A percentile compares a stretch with the other conserved stretches of the same genome.
Conservation (phyloP, 192 early-diverging fungal species). For the Obelidium mucronatum region DNA sequence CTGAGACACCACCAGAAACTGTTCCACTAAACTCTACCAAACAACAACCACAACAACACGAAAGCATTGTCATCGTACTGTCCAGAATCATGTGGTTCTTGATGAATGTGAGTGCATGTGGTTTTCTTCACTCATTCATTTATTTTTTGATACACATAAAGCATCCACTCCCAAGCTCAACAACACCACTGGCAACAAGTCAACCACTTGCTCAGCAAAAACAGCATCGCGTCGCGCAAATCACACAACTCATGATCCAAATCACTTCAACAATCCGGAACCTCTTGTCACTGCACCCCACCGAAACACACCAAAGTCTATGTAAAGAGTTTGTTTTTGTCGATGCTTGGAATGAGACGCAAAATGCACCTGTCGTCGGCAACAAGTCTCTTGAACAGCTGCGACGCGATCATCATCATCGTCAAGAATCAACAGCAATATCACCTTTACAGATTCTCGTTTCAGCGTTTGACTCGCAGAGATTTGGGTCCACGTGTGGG, state of each 20-base stretch:
- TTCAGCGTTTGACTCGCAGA: too few species aligned
- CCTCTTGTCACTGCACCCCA: slow-evolving; percentile 15
- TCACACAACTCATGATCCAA: slow-evolving; percentile 39
- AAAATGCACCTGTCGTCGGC: too few species aligned
- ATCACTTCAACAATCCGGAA: slow-evolving; percentile 45
- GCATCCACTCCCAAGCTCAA: not conserved
- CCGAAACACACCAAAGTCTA: not conserved
- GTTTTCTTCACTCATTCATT: not conserved
- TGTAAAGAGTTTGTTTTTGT: too few species aligned
- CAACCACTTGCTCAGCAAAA: slow-evolving; percentile 8
- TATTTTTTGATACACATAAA: not conserved
- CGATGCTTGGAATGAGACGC: too few species aligned
- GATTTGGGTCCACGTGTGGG: not conserved
- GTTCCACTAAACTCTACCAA: too few species aligned
- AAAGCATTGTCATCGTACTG: not conserved
- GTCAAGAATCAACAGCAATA: not conserved
- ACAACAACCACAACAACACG: not conserved
- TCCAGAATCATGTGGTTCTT: not conserved
- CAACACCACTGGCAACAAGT: not conserved
- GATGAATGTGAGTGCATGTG: slow-evolving; percentile 2
- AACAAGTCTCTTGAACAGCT: too few species aligned
- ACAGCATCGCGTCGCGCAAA: slow-evolving; percentile 6
- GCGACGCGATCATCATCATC: not conserved
- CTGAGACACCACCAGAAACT: too few species aligned
- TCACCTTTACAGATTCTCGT: not conserved